Base-by-base conservation (phyloP, 495 filamentous ascomycete species). In the Aspergillus saccharolyticus region DNA sequence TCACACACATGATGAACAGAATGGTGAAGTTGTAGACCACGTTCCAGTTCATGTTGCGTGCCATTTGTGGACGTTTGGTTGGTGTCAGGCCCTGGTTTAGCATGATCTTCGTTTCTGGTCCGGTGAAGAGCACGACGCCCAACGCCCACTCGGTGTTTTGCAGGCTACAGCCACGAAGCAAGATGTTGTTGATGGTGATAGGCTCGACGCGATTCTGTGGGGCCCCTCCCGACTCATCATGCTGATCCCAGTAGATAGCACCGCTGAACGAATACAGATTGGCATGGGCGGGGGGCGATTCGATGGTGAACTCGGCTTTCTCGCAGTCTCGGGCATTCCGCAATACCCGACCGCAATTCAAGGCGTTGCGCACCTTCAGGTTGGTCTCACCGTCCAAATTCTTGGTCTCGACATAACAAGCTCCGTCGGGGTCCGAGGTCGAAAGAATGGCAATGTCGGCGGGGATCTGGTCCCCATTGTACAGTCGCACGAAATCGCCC, bases 331-430 rank as follows among this genome's bases (percentile, higher is more conserved):
- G 83, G 1, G 92, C 92, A 67, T 96, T 91, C 70, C 87, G 90
- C 62, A 96, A 78, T 53, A 81, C 75, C 51, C 86, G 86, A 44
- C 91, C 86, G 70, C 89, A 90, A 58, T 91, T 87, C 22, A 97
- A 78, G 22, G 93, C 91, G 57, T 91, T 87, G 17, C 93, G 86
- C 52, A 97, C 89, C 69, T 97, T 97, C 52, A 97, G 74, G 63
- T 97, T 97, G 1, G 93, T 97, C 69, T 97, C 93, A n/a, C 93
- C 93, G 64, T 97, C 93, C 70, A 97, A 71, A 63, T 95, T 96
- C 78, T 95, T 97, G 6, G 93, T 97, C 71, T 97, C 93, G 16
- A 97, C 86, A 61, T 96, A 96, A 69, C 93, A 97, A 33, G 90
- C 87, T 33, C 93, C 93, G 64, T 97, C 93, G 7, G 83, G 80